A percentile compares a stretch with the other conserved stretches of the same genome.
phyloP scores from a whole-genome alignment of 257 asterid species.

The Nicotiana noctiflora region DNA sequence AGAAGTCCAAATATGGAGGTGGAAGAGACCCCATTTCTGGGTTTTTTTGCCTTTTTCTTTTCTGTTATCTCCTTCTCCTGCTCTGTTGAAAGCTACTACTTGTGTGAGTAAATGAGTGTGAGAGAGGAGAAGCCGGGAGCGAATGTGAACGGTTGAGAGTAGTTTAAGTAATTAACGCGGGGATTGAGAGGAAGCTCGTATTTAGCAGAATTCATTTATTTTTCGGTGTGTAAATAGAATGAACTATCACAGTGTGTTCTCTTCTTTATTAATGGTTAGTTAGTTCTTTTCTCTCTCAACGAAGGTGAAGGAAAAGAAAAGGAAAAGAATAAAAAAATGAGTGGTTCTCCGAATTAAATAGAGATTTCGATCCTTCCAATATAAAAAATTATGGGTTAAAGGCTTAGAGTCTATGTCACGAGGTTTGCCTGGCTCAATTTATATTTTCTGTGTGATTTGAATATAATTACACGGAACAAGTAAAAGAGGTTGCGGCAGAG shows the following conservation, averaged over 20 bases:
- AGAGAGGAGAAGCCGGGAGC: background rate
- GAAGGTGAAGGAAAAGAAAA: no score
- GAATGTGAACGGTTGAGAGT: background rate
- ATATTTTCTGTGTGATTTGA: no score
- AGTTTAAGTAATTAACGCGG: background rate
- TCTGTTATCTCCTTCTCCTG: background rate
- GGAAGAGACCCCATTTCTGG: constrained; percentile 31
- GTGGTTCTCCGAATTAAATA: no score
- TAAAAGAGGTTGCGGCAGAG: no score
- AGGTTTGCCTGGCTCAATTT: no score
- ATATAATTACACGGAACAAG: no score
- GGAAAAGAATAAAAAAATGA: no score
- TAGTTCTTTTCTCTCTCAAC: no score
- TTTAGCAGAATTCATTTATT: background rate
- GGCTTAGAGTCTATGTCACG: no score
- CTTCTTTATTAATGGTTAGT: no score
- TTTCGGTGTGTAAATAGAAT: background rate
- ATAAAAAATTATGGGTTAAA: no score
- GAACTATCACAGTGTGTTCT: no score
- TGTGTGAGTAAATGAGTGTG: background rate
- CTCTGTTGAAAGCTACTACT: background rate
- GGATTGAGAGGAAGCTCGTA: background rate
- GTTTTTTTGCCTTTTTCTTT: background rate
- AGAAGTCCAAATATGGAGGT: background rate
- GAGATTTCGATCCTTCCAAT: background rate